These are phyloP conservation scores for Hypoxylon lienhwacheense DNA, from an alignment of 495 filamentous ascomycete genomes.

Conservation along the genomic window DNA sequence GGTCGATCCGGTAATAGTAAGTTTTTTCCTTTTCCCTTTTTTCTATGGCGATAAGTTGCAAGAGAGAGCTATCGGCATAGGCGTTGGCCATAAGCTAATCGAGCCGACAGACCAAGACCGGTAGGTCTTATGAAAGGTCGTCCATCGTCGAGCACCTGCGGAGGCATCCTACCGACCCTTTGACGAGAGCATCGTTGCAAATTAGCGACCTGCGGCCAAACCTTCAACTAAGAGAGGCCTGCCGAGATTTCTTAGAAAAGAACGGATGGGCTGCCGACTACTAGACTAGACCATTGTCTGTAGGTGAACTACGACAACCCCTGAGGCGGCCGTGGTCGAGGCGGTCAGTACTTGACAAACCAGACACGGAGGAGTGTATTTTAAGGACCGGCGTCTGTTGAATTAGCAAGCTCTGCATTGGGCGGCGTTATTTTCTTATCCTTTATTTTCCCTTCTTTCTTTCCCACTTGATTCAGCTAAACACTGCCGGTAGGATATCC, in stretches of 20 bases:
- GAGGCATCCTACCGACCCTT: constrained; percentile 72
- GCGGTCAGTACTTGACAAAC: too few species aligned
- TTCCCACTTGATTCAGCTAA: neutral
- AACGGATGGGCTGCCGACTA: constrained; percentile 97
- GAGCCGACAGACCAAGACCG: constrained; percentile 68
- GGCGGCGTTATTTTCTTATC: constrained; percentile 13
- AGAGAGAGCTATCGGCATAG: neutral
- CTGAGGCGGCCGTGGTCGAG: too few species aligned
- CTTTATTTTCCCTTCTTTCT: neutral
- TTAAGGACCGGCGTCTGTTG: neutral
- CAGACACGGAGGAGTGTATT: neutral
- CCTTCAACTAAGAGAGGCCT: constrained; percentile 78
- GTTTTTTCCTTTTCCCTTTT: constrained; percentile 25
- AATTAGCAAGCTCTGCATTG: constrained; percentile 24
- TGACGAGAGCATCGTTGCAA: constrained; percentile 74
- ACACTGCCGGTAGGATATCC: constrained; percentile 7
- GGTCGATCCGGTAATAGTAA: constrained; percentile 83
- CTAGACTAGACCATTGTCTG: constrained; percentile 45
- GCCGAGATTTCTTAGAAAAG: constrained; percentile 76
- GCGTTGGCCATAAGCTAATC: constrained; percentile 11
- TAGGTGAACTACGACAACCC: neutral
- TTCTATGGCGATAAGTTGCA: neutral
- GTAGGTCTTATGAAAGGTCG: constrained; percentile 84
- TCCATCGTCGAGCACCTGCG: constrained; percentile 86
- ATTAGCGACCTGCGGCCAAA: constrained; percentile 80